Conservation (phyloP, 352 stramenopile genomes). For the Globisporangium spinosum region DNA sequence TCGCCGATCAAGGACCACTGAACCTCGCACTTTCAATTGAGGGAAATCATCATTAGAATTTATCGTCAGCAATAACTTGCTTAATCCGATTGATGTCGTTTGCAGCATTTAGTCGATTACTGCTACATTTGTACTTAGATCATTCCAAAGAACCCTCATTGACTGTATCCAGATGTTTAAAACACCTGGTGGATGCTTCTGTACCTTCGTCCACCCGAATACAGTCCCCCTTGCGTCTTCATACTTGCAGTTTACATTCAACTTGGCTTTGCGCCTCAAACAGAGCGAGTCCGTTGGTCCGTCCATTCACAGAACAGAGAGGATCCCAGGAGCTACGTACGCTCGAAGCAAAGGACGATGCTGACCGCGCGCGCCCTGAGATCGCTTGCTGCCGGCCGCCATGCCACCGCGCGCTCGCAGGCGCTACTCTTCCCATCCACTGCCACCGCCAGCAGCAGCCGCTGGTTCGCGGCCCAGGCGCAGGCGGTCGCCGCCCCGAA, state of each 20-base stretch:
- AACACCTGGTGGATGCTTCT: background rate
- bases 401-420: background rate
- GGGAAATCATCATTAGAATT: too few relatives aligned
- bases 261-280: background rate
- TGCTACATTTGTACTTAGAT: background rate
- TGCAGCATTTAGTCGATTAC: background rate
- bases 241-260: background rate
- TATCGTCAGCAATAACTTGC: too few relatives aligned
- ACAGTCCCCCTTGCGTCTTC: background rate
- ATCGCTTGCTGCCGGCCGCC: background rate
- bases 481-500: background rate
- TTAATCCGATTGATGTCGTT: too few relatives aligned
- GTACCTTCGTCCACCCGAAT: background rate
- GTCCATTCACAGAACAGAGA: background rate
- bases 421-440: slow-evolving; percentile 4
- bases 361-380: slow-evolving; percentile 6
- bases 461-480: slow-evolving; percentile 5
- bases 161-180: background rate
- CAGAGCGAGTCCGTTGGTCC: background rate
- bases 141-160: background rate
- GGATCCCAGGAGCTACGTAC: background rate
- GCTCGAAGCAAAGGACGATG: background rate
- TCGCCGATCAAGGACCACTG: too few relatives aligned
- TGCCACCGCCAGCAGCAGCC: background rate
- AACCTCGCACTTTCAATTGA: too few relatives aligned